These are phyloP conservation scores for Colletotrichum sidae DNA, from an alignment of 2,329 filamentous ascomycete genomes.

Conservation along the genomic window DNA sequence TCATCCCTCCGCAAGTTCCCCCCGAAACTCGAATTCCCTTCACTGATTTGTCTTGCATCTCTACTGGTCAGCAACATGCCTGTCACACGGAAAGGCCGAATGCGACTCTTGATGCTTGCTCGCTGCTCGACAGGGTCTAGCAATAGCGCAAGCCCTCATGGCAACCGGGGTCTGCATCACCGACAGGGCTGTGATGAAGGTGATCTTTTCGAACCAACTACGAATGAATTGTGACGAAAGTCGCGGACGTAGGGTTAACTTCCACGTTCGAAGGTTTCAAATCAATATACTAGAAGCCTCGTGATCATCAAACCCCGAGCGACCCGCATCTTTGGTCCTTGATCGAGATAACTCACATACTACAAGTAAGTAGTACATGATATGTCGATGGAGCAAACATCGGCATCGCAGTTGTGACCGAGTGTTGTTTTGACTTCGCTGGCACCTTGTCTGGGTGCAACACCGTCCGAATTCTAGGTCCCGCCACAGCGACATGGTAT, in stretches of 20 bases:
- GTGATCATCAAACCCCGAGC: not conserved
- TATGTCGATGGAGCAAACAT: too few relatives aligned
- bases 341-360: too few relatives aligned
- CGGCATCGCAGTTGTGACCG: too few relatives aligned
- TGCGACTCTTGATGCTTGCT: not conserved
- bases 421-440: too few relatives aligned
- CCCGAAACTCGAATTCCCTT: not conserved
- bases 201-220: slow-evolving; percentile 8
- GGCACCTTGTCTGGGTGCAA: not conserved
- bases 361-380: too few relatives aligned
- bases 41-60: not conserved
- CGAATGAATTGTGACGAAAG: slow-evolving; percentile 15
- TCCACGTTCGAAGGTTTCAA: not conserved
- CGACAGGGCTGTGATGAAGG: slow-evolving; percentile 6
- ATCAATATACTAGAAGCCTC: slow-evolving; percentile 2
- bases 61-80: not conserved
- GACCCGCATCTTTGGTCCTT: too few relatives aligned
- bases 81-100: slow-evolving; percentile 20
- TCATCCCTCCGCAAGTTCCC: too few relatives aligned
- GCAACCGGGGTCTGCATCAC: slow-evolving; percentile 5
- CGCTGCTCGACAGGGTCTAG: slow-evolving; percentile 4
- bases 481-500: not conserved
- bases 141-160: slow-evolving; percentile 10
- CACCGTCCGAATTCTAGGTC: slow-evolving; percentile 1
- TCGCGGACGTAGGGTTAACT: not conserved